Evolutionary conservation across 2,329 filamentous ascomycete genomes (phyloP), one percentile per base, ranked within the genome.

Genomic region (Fusarium irregulare): DNA sequence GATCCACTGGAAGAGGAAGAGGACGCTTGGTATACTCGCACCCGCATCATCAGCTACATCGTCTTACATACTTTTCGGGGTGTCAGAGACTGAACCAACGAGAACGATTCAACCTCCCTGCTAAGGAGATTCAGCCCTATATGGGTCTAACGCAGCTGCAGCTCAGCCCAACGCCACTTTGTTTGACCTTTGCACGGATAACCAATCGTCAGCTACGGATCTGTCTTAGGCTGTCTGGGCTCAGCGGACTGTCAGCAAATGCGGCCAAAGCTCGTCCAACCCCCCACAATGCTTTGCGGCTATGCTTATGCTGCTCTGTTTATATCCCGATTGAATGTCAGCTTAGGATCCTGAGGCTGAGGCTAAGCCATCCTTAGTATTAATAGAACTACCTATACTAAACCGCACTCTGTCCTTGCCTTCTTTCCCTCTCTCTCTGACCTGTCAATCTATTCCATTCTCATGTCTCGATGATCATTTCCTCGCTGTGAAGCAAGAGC

Each of bases 281-380:
- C 44, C 44, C 23, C 23, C 56, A 41, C 25, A 47, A 21, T 34
- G 20, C 23, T 55, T 55, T 42, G n/a, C 23, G 49, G 20, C 20
- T 28, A 40, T 51, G 59, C 61, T 64, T 64, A 37, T 63, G 61
- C 41, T 46, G 20, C 34, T 63, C 28, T 20, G 60, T 61, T 62
- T 61, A 47, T 63, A 56, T 37, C 28, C 25, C 34, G 27, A 40
- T 60, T 40, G 34, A 23, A 41, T 59, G 28, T 32, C 49, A 42
- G 21, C n/a, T 48, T 27, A 37, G 32, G 41, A 42, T 64, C 20
- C 56, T 27, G 61, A 64, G 60, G 60, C 27, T 64, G 45, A 27
- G 34, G 34, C 34, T 37, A 37, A 37, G 50, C n/a, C 25, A 32
- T 37, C 18, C 40, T 50, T 34, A 60, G 18, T 59, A 25, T 34